phyloP scores from a whole-genome alignment of 2,329 filamentous ascomycete species.

The Colletotrichum eremochloae region DNA sequence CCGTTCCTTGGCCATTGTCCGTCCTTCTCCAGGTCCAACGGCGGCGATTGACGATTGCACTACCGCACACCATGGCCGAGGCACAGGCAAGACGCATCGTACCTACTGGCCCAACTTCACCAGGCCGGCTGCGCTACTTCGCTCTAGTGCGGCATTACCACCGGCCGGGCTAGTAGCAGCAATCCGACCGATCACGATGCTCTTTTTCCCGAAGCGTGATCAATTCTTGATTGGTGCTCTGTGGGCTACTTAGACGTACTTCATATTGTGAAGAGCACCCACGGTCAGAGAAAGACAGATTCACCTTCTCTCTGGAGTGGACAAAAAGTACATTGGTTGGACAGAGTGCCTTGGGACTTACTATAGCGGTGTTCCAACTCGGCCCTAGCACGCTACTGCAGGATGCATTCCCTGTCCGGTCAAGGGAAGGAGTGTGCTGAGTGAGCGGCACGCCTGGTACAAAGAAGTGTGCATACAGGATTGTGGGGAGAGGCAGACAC shows the following conservation, averaged over 20 bases:
- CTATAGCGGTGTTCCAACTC: conserved; percentile 3
- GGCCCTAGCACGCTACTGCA: conserved; percentile 3
- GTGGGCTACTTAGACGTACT: not conserved
- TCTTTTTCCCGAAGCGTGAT: not conserved
- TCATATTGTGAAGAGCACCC: not conserved
- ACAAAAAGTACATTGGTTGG: not conserved
- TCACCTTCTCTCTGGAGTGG: not conserved
- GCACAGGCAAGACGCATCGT: not conserved
- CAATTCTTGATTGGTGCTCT: not conserved
- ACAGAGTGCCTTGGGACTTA: not conserved
- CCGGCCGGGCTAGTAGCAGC: not conserved
- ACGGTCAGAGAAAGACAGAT: too few relatives aligned
- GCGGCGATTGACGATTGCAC: conserved; percentile 14
- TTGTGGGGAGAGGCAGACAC: conserved; percentile 26
- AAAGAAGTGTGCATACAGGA: not conserved
- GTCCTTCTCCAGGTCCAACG: conserved; percentile 6
- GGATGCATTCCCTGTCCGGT: not conserved
- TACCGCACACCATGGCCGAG: conserved; percentile 10
- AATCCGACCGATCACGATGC: not conserved
- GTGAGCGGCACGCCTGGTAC: conserved; percentile 31
- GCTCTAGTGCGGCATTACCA: not conserved
- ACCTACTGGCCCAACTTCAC: conserved; percentile 5
- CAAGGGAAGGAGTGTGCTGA: conserved; percentile 20
- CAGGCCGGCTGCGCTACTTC: not conserved
- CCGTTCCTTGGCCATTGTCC: not conserved